A percentile compares a stretch with the other conserved stretches of the same genome.
Evolutionary conservation across 2,329 filamentous ascomycete genomes (phyloP).

Genomic region (Emericellopsis cladophorae): DNA sequence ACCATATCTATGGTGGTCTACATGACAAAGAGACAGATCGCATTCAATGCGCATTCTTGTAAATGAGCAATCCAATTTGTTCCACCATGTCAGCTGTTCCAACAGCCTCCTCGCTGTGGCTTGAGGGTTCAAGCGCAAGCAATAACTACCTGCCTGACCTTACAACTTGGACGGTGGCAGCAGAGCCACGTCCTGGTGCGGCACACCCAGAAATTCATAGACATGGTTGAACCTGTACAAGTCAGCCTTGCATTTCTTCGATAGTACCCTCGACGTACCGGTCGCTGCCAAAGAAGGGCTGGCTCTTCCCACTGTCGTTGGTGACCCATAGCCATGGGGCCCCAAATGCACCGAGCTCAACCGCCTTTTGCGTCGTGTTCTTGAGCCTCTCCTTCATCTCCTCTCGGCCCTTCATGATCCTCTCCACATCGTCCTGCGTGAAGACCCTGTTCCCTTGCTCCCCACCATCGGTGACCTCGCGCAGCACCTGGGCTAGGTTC

Average conservation of each 20-base stretch:
- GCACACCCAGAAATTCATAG: slow-evolving; percentile 52
- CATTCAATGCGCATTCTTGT: too few relatives aligned
- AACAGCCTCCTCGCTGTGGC: too few relatives aligned
- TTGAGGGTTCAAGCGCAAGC: background rate
- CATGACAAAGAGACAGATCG: too few relatives aligned
- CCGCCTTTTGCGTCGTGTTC: slow-evolving; percentile 44
- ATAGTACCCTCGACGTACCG: slow-evolving; percentile 19
- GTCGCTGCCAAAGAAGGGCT: slow-evolving; percentile 71
- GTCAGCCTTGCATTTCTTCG: background rate
- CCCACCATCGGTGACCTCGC: slow-evolving; percentile 27
- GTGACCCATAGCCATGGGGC: slow-evolving; percentile 64
- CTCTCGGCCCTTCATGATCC: slow-evolving; percentile 40
- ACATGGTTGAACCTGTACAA: slow-evolving; percentile 49
- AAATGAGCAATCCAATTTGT: too few relatives aligned
- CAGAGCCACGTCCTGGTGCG: slow-evolving; percentile 38
- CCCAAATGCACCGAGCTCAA: slow-evolving; percentile 60
- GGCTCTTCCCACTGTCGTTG: slow-evolving; percentile 41
- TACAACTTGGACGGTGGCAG: slow-evolving; percentile 22
- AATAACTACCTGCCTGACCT: background rate
- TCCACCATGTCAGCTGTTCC: too few relatives aligned
- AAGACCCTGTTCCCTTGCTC: slow-evolving; percentile 7
- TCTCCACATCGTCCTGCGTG: slow-evolving; percentile 28
- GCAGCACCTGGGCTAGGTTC: slow-evolving; percentile 28
- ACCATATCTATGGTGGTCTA: too few relatives aligned
- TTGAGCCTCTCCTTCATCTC: slow-evolving; percentile 34